phyloP scores from a whole-genome alignment of 192 early-diverging fungal genomes.

The Coemansia sp. region DNA sequence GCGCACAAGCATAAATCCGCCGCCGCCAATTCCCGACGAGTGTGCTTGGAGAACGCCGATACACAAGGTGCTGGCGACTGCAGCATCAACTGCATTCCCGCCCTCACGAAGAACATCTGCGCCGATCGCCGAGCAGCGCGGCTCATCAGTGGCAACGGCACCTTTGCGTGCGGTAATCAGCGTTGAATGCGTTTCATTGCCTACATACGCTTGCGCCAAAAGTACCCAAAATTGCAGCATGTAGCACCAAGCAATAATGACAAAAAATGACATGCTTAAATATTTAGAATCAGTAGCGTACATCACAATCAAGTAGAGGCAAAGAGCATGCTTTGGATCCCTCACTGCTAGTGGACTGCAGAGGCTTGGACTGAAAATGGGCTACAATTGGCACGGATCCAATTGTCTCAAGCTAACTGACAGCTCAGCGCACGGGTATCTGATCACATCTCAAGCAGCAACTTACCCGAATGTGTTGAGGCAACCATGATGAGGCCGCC shows the following conservation, averaged over 20 bases:
- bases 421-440: neutral
- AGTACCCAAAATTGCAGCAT: neutral
- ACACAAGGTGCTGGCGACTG: constrained; percentile 82
- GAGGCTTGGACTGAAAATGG: neutral
- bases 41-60: constrained; percentile 87
- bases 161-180: constrained; percentile 52
- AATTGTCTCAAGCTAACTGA: too few relatives aligned
- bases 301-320: neutral
- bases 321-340: neutral
- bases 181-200: constrained; percentile 27
- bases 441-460: neutral
- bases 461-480: constrained; percentile 14
- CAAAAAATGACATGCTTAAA: neutral
- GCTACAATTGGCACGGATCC: neutral
- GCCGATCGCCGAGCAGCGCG: constrained; percentile 69
- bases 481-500: constrained; percentile 23
- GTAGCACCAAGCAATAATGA: neutral
- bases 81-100: constrained; percentile 87
- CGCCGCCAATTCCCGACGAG: constrained; percentile 90
- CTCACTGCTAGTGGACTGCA: neutral
- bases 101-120: constrained; percentile 74
- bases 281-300: neutral
- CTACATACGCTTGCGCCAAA: constrained; percentile 11
- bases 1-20: constrained; percentile 90
- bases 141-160: constrained; percentile 69